phyloP scores from a whole-genome alignment of 2,329 filamentous ascomycete species.

The Aspergillus ruber region DNA sequence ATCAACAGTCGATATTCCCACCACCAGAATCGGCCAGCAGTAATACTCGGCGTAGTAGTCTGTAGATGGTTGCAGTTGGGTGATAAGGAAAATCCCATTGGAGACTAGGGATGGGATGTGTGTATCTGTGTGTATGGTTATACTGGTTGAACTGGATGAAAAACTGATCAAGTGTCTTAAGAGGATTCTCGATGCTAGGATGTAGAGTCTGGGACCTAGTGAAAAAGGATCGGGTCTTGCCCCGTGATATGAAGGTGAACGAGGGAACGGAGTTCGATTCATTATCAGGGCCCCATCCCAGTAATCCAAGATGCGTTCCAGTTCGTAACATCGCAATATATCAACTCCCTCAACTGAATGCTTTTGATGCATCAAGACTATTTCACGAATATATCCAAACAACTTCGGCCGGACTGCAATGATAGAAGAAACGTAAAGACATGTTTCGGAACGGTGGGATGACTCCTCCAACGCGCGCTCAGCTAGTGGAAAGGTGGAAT shows the following conservation, averaged over 20 bases:
- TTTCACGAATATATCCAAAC: slow-evolving; percentile 13
- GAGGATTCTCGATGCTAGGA: slow-evolving; percentile 11
- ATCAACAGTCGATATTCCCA: slow-evolving; percentile 10
- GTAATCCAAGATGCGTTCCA: slow-evolving; percentile 2
- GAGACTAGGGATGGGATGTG: slow-evolving; percentile 4
- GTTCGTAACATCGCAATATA: background rate
- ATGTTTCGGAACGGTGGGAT: background rate
- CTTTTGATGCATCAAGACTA: slow-evolving; percentile 6
- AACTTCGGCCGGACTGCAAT: slow-evolving; percentile 16
- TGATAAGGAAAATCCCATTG: slow-evolving; percentile 9
- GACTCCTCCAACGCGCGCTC: slow-evolving; percentile 6
- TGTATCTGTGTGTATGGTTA: background rate
- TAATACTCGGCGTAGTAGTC: slow-evolving; percentile 25
- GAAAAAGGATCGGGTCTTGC: background rate
- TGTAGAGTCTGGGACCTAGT: slow-evolving; percentile 11
- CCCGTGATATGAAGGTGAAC: background rate
- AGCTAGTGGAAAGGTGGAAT: slow-evolving; percentile 13
- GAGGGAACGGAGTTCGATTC: background rate
- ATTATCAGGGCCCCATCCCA: slow-evolving; percentile 2
- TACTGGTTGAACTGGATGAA: background rate
- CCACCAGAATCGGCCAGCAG: slow-evolving; percentile 17
- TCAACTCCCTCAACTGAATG: slow-evolving; percentile 1
- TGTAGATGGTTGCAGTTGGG: slow-evolving; percentile 8
- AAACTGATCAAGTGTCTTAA: slow-evolving; percentile 4
- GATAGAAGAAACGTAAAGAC: slow-evolving; percentile 9